phyloP scores from a whole-genome alignment of 2,329 filamentous ascomycete species.

The Xylaria sp. region DNA sequence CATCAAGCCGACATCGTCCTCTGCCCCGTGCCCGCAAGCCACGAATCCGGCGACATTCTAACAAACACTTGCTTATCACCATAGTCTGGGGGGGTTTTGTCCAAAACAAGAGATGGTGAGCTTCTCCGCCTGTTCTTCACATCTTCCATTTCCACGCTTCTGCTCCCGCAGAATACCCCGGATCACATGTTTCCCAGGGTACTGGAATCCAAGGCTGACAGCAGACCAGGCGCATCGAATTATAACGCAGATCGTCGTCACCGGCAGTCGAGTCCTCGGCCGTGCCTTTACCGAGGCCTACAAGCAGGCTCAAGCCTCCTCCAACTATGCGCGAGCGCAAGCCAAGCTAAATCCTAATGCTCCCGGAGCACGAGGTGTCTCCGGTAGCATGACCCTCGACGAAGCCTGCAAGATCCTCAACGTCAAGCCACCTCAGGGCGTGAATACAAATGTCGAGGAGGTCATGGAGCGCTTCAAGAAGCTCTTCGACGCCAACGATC shows the following conservation, averaged over 20 bases:
- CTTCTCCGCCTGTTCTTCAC: background rate
- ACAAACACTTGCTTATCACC: background rate
- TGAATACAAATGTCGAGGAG: conserved; percentile 79
- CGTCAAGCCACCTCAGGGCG: conserved; percentile 85
- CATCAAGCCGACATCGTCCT: conserved; percentile 22
- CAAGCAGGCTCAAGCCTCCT: conserved; percentile 90
- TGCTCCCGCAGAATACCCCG: background rate
- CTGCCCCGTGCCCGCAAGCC: background rate
- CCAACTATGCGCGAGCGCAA: conserved; percentile 80
- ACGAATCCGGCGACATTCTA: background rate
- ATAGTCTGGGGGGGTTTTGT: background rate
- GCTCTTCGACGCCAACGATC: conserved; percentile 93
- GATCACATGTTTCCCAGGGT: background rate
- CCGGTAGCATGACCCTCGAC: conserved; percentile 86
- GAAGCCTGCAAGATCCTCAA: conserved; percentile 98
- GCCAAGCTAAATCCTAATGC: conserved; percentile 65
- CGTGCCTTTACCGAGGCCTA: conserved; percentile 95
- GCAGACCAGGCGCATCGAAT: conserved; percentile 83
- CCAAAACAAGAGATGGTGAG: conserved; percentile 34
- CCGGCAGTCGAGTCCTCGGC: conserved; percentile 89
- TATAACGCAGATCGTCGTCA: conserved; percentile 91
- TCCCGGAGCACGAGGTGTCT: conserved; percentile 53
- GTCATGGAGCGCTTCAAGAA: conserved; percentile 91
- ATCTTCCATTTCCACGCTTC: background rate
- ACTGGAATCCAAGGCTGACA: conserved; percentile 15